phyloP scores from a whole-genome alignment of 2,329 filamentous ascomycete species.

The Aspergillus sp. region DNA sequence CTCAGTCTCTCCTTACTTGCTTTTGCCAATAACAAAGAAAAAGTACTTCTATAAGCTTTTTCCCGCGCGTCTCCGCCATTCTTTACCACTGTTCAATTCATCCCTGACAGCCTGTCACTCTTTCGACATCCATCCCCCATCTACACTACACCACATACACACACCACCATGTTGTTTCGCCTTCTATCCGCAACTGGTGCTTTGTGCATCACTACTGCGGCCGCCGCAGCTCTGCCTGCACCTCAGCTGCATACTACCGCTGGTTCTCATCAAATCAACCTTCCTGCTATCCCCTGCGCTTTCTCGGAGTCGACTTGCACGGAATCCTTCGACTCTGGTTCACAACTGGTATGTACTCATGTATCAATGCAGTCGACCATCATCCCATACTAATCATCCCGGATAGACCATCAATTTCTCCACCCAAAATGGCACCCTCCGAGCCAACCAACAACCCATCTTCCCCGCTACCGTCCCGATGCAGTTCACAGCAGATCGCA shows the following conservation, averaged over 20 bases:
- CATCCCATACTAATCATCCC: conserved; percentile 5
- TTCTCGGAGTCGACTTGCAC: conserved; percentile 21
- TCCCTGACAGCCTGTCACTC: background rate
- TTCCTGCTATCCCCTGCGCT: conserved; percentile 20
- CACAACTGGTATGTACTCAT: conserved; percentile 15
- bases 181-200: background rate
- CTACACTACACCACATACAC: background rate
- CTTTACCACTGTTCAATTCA: background rate
- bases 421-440: conserved; percentile 30
- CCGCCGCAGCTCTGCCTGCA: conserved; percentile 8
- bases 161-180: conserved; percentile 18
- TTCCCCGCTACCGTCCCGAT: conserved; percentile 32
- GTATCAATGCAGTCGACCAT: background rate
- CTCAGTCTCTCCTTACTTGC: conserved; percentile 5
- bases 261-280: conserved; percentile 16
- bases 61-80: background rate
- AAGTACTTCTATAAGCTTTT: background rate
- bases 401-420: conserved; percentile 31
- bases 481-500: conserved; percentile 29
- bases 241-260: background rate
- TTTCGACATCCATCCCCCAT: background rate
- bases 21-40: background rate
- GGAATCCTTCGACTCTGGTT: conserved; percentile 5
- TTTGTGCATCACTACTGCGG: conserved; percentile 15
- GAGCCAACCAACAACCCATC: conserved; percentile 32